These are phyloP conservation scores for Colletotrichum australisinense DNA, from an alignment of 2,329 filamentous ascomycete genomes.

Conservation along the genomic window DNA sequence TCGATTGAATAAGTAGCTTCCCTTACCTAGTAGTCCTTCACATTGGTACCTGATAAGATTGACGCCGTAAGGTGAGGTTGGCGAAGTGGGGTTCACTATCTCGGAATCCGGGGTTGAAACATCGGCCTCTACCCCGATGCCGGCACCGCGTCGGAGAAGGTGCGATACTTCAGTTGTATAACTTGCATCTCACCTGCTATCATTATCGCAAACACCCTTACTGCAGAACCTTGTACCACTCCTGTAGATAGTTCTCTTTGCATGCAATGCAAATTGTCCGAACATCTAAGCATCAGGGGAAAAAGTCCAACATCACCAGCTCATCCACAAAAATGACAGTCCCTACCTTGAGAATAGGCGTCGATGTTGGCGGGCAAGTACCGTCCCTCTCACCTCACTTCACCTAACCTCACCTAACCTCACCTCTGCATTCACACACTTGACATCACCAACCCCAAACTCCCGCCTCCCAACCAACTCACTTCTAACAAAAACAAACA, in stretches of 20 bases:
- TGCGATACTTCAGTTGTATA: neutral
- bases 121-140: slow-evolving; percentile 21
- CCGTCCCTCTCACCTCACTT: too few species aligned
- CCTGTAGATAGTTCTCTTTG: too few species aligned
- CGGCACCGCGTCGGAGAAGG: slow-evolving; percentile 11
- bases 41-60: neutral
- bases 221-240: neutral
- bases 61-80: neutral
- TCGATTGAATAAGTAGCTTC: too few species aligned
- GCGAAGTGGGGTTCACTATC: too few species aligned
- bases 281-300: neutral
- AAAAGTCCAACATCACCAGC: neutral
- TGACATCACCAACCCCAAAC: neutral
- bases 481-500: neutral
- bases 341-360: slow-evolving; percentile 9
- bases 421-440: neutral
- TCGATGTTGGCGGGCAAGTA: neutral
- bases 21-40: neutral
- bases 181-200: neutral
- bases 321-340: neutral
- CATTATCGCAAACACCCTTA: neutral
- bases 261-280: neutral
- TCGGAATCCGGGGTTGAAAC: neutral
- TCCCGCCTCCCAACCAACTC: neutral
- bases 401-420: too few species aligned